Evolutionary conservation across 345 rosid genomes (phyloP), one percentile per base, ranked within the genome.

Genomic region (Toxicodendron radicans): DNA sequence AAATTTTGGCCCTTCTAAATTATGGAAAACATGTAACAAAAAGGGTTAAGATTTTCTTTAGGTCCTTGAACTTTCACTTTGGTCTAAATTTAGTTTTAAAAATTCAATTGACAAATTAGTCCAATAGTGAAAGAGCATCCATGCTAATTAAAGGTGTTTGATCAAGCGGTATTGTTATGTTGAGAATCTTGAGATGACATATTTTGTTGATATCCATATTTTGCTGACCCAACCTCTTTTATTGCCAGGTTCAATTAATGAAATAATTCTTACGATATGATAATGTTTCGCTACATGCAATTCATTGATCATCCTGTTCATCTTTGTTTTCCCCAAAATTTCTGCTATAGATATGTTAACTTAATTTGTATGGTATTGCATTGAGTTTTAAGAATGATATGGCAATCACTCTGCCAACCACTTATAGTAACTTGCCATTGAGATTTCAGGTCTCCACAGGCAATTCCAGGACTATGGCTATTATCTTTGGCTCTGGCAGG

Each of bases 381-480:
- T 24, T 18, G 41, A 24, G 70, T 56, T 70, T 32, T 38, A 4
- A 60, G 24, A 69, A n/a, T 9, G 5, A 17, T 32, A 27, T 2
- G 12, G 30, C 2, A 32, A 14, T 23, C 1, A 13, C 35, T 46
- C 32, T 38, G 56, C 67, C n/a, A 21, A 70, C 45, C 5, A 17
- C 35, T 18, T 7, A 53, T 58, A 11, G 23, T 7, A 41, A 56
- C n/a, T 12, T 68, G 41, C 61, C 62, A 27, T 46, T 54, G 53
- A 53, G 57, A 76, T 79, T 89, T 69, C 82, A 95, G 99, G 86
- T 91, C 91, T 60, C 75, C 78, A 23, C 75, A 75, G 86, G 89
- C 92, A 70, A 79, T 95, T 30, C 97, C 97, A 23, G 97, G 91
- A 76, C 76, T 88, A 10, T 92, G 96, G 93, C 88, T 92, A 63